phyloP scores from a whole-genome alignment of 208 protist genomes.

The Leishmania braziliensis region DNA sequence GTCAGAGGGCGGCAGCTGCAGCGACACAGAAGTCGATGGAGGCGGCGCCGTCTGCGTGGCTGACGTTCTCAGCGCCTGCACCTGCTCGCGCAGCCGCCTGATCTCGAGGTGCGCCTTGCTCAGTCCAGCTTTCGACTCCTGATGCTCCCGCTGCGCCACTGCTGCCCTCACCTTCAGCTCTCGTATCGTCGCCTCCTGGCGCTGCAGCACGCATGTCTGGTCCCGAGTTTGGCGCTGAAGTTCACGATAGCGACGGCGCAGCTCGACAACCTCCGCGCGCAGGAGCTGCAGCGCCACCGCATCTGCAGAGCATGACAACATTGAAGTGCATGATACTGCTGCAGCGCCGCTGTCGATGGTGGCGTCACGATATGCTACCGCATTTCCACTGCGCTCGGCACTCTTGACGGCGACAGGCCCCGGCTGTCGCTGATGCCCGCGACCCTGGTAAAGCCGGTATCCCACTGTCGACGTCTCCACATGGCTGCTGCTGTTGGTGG shows the following conservation, averaged over 20 bases:
- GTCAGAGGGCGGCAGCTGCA: not conserved
- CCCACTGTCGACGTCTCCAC: constrained; percentile 15
- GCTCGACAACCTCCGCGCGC: constrained; percentile 11
- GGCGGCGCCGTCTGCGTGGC: not conserved
- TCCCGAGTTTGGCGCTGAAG: constrained; percentile 17
- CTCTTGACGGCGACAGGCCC: not conserved
- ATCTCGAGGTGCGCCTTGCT: constrained; percentile 6
- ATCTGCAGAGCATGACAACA: not conserved
- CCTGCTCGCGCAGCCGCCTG: constrained; percentile 13
- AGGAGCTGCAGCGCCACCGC: constrained; percentile 13
- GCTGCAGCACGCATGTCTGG: constrained; percentile 24
- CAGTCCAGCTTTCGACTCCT: constrained; percentile 4
- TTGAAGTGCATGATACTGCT: not conserved
- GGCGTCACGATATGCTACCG: not conserved
- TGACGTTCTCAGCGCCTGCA: not conserved
- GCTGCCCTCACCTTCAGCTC: constrained; percentile 3
- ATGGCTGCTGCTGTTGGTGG: not conserved
- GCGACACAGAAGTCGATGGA: not conserved
- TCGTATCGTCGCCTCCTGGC: constrained; percentile 7
- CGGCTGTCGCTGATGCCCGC: not conserved
- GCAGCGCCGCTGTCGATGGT: not conserved
- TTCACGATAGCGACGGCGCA: constrained; percentile 22
- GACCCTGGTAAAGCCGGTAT: constrained; percentile 13
- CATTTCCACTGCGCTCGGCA: not conserved
- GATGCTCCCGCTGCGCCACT: not conserved